Evolutionary conservation across 164 flowering plant genomes (phyloP), one percentile per base, ranked within the genome.

Genomic region (Tetrastigma voinierianum): DNA sequence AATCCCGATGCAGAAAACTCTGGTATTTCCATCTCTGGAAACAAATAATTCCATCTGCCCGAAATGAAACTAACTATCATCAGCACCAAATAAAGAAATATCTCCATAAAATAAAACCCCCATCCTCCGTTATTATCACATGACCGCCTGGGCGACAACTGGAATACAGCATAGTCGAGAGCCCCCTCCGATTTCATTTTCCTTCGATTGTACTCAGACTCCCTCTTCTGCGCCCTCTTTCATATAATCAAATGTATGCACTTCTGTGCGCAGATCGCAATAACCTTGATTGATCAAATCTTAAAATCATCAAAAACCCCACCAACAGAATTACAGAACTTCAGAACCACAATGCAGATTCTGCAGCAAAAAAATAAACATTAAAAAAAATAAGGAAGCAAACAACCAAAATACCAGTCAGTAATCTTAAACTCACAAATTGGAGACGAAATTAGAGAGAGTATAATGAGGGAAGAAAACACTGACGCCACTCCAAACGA

Each of bases 1-100:
- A 87, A 64, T 46, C 98, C 99, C 12, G 99, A 92, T n/a, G 96
- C 96, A 56, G 92, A 86, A 72, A 86, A 90, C 82, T 96, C 98
- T n/a, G 32, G 85, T 86, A 59, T 72, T 81, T 59, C 96, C 98
- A 73, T 75, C 76, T 51, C 88, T 80, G 0, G 90, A 92, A 65
- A 91, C 88, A 79, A 88, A 76, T 75, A 96, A 87, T 61, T 96
- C 99, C 97, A 96, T 61, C 99, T 96, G 86, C 74, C 76, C 60
- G 55, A 57, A 32, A 60, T 25, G 8, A 24, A 58, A 62, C 54
- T 17, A 32, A 43, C 1, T 16, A 5, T 14, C 0, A 54, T 11
- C 17, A 17, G 32, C 1, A 45, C 2, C 19, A 21, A 52, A 23
- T 21, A 20, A 52, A 12, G 8, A 51, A 46, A 24, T 2, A 62